Conservation (phyloP, 2,329 filamentous ascomycete genomes). For the Penicillium polonicum region DNA sequence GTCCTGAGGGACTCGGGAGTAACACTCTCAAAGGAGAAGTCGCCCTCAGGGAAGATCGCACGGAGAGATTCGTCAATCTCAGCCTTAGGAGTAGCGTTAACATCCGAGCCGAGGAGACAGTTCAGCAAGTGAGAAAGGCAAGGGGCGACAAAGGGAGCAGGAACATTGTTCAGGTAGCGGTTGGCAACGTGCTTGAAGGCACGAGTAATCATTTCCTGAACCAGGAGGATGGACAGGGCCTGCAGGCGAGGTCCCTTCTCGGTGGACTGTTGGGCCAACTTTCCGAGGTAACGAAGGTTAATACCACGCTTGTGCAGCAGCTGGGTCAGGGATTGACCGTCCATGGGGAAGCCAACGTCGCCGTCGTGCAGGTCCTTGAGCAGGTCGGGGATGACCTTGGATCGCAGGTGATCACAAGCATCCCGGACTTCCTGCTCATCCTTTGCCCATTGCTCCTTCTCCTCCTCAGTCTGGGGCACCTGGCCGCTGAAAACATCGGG, state of each 20-base stretch:
- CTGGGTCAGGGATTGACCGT: conserved; percentile 84
- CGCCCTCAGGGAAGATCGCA: conserved; percentile 74
- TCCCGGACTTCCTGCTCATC: conserved; percentile 88
- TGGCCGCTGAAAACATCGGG: conserved; percentile 95
- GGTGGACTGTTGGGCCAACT: conserved; percentile 68
- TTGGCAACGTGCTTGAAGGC: conserved; percentile 91
- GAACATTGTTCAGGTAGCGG: conserved; percentile 74
- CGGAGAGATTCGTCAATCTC: conserved; percentile 74
- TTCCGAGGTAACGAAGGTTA: conserved; percentile 94
- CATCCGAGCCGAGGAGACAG: conserved; percentile 75
- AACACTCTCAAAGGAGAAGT: conserved; percentile 76
- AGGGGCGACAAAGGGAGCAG: conserved; percentile 73
- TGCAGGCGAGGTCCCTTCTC: conserved; percentile 68
- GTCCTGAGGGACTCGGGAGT: conserved; percentile 69
- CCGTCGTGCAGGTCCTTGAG: conserved; percentile 84
- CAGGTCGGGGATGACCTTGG: conserved; percentile 78
- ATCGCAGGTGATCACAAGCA: conserved; percentile 74
- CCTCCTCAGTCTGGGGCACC: conserved; percentile 80
- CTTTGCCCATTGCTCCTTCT: conserved; percentile 76
- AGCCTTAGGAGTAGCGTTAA: conserved; percentile 75
- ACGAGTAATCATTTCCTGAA: conserved; percentile 93
- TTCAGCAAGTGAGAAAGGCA: conserved; percentile 88
- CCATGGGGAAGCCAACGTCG: conserved; percentile 97
- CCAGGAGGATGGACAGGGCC: conserved; percentile 72
- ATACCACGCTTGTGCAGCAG: conserved; percentile 95